Base-by-base conservation (phyloP, 495 filamentous ascomycete species). In the Amniculicola lignicola region DNA sequence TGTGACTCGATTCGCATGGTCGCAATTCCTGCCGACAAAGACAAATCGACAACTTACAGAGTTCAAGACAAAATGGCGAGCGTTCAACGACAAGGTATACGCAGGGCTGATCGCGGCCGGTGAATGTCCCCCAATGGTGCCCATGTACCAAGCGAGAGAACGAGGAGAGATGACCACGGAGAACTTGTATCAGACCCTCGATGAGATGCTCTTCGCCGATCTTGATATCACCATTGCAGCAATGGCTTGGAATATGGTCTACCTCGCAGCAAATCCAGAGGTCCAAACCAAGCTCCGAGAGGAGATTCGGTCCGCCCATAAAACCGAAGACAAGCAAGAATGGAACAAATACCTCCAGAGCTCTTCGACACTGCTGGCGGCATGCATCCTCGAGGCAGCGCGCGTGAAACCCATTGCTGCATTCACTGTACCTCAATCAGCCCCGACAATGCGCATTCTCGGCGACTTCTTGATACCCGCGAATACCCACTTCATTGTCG, bases 121-220 rank as follows among this genome's bases (percentile, higher is more conserved):
- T 16, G 15, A 18, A 1, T 21, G 16, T 14, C 3, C 24, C 4
- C 46, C 54, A 2, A 45, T 58, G 15, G 29, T 44, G 1, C 25
- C 33, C n/a, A 49, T 74, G 48, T 70, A 59, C 47, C 42, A 48
- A 12, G 60, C 57, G 4, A 39, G 60, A 2, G 33, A 62, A 0
- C 11, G 23, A 2, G 61, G 66, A 1, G 4, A 38, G 3, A 59
- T 71, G n/a, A 61, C 19, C 19, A 15, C 29, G 12, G 58, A 56
- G 19, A 38, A 74, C 39, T 28, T 74, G 1, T 41, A 66, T 6
- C 73, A 76, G 11, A 76, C 74, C 1, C 6, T 78, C 2, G 73
- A 74, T 43, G 75, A 78, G 58, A 64, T 66, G 50, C 64, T 76
- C 1, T 77, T 70, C 52, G 75, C 71, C 2, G 75, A 77, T 43